A percentile compares a stretch with the other conserved stretches of the same genome.
phyloP scores from a whole-genome alignment of 768 basidiomycete genomes.

The Lentinula guzmanii region DNA sequence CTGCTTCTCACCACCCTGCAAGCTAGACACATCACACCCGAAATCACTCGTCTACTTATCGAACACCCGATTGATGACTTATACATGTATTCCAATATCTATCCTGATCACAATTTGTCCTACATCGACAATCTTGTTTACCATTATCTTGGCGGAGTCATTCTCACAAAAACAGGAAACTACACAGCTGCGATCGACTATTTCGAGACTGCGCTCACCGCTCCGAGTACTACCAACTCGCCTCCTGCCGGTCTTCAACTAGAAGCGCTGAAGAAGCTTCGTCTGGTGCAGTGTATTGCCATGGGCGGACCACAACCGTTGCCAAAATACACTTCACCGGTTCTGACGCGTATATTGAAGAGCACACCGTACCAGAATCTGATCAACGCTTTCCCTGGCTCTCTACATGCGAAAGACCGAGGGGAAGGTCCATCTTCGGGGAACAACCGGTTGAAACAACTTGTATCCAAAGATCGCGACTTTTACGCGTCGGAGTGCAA shows the following conservation, averaged over 20 bases:
- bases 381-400: constrained; percentile 54
- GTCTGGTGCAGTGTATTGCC: constrained; percentile 71
- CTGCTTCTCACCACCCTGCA: constrained; percentile 33
- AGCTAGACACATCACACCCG: background rate
- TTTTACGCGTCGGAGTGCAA: constrained; percentile 54
- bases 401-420: constrained; percentile 41
- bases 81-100: constrained; percentile 47
- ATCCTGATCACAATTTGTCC: constrained; percentile 39
- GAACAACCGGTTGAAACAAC: background rate
- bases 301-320: constrained; percentile 46
- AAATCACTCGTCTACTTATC: background rate
- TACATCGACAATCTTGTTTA: constrained; percentile 83
- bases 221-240: constrained; percentile 35
- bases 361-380: constrained; percentile 59
- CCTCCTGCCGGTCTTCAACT: constrained; percentile 60
- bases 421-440: constrained; percentile 51
- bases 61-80: constrained; percentile 38
- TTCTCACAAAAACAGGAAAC: constrained; percentile 26
- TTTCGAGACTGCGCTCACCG: constrained; percentile 73
- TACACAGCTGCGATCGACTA: constrained; percentile 51
- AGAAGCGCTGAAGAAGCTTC: constrained; percentile 82
- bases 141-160: constrained; percentile 79
- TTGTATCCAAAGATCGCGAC: background rate
- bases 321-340: constrained; percentile 70
- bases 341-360: constrained; percentile 58